These are phyloP conservation scores for Celoporthe dispersa DNA, from an alignment of 2,329 filamentous ascomycete species.

Conservation along the genomic window DNA sequence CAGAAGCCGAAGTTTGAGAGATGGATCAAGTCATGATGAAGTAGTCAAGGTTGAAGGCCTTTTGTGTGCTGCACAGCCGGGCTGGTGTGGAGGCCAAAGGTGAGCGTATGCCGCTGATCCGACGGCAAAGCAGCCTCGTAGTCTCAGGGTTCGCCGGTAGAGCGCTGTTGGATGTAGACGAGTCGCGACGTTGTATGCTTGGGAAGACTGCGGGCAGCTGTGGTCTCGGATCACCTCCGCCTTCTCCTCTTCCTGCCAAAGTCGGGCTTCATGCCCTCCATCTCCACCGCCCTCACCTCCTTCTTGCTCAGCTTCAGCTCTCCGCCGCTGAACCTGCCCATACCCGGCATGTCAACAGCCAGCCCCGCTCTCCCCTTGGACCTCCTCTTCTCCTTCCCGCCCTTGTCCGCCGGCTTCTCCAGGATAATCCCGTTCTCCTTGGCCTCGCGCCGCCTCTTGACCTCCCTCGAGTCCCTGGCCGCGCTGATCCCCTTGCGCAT, in stretches of 20 bases:
- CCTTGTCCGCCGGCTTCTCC: conserved; percentile 55
- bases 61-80: background rate
- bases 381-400: conserved; percentile 50
- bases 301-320: conserved; percentile 77
- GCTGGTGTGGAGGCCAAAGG: background rate
- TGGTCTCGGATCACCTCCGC: conserved; percentile 41
- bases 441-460: conserved; percentile 75
- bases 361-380: conserved; percentile 52
- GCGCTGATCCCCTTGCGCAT: conserved; percentile 83
- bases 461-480: conserved; percentile 68
- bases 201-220: background rate
- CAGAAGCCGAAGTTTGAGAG: background rate
- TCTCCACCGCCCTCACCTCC: conserved; percentile 76
- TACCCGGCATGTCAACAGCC: conserved; percentile 72
- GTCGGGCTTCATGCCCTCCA: conserved; percentile 58
- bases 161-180: background rate
- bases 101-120: background rate
- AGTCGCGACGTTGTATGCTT: background rate
- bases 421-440: conserved; percentile 89
- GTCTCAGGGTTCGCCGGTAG: too few species aligned
- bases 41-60: too few species aligned
- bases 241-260: conserved; percentile 37
- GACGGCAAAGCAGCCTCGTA: background rate
- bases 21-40: background rate
- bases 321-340: conserved; percentile 81